Percentiles rank a stretch among this genome's conserved stretches.
These are phyloP conservation scores for Xylaria sp. DNA, from an alignment of 2,329 filamentous ascomycete genomes.

Conservation along the genomic window DNA sequence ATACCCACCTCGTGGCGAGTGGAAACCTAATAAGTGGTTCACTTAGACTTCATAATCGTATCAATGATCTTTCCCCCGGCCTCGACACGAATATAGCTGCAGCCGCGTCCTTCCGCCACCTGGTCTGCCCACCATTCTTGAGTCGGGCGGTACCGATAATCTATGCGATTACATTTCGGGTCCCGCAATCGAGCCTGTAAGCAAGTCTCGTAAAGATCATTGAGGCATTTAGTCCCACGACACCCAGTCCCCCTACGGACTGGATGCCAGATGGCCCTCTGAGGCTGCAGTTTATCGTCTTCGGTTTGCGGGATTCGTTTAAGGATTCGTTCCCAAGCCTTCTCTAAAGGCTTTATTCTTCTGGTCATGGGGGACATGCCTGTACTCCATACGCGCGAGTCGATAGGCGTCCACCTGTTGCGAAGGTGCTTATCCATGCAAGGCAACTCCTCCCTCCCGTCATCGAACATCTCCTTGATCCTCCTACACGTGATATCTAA, in stretches of 20 bases:
- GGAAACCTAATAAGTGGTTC: background rate
- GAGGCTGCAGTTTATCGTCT: slow-evolving; percentile 42
- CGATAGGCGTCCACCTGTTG: slow-evolving; percentile 53
- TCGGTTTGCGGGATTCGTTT: slow-evolving; percentile 41
- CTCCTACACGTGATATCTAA: slow-evolving; percentile 58
- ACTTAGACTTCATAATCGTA: slow-evolving; percentile 7
- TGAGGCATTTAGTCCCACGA: slow-evolving; percentile 53
- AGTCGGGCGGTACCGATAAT: slow-evolving; percentile 60
- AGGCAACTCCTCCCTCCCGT: slow-evolving; percentile 54
- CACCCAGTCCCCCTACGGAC: slow-evolving; percentile 50
- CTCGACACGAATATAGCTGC: slow-evolving; percentile 60
- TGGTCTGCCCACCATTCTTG: slow-evolving; percentile 64
- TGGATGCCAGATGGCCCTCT: slow-evolving; percentile 61
- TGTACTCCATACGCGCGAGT: slow-evolving; percentile 36
- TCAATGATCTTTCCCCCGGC: slow-evolving; percentile 55
- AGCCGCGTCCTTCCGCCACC: slow-evolving; percentile 59
- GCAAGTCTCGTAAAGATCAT: slow-evolving; percentile 58
- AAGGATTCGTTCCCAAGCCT: slow-evolving; percentile 17
- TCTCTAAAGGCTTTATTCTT: slow-evolving; percentile 6
- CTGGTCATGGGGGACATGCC: slow-evolving; percentile 28
- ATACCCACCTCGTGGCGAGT: background rate
- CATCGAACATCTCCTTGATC: slow-evolving; percentile 49
- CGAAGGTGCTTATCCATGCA: slow-evolving; percentile 46
- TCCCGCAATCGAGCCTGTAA: slow-evolving; percentile 39
- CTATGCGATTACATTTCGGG: slow-evolving; percentile 44